Evolutionary conservation across 31 red algal species (phyloP).

Genomic region (Porphyra umbilicalis): DNA sequence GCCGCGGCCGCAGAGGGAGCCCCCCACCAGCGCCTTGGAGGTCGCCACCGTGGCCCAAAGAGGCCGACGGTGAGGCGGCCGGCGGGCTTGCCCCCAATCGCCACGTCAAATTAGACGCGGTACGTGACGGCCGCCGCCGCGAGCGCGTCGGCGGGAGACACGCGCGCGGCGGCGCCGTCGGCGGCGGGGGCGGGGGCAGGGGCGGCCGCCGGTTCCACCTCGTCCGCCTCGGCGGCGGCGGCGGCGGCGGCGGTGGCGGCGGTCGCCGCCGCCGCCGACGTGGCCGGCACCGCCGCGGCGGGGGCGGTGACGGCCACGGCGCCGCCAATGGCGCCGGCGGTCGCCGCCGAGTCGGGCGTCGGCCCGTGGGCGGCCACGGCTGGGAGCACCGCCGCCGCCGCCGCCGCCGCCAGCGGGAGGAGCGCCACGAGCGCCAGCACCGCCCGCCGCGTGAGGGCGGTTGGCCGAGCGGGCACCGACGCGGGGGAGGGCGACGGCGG

Average conservation of each 20-base stretch:
- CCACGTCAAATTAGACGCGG: conserved; percentile 55
- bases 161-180: not conserved
- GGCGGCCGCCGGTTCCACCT: not conserved
- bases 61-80: conserved; percentile 60
- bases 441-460: not conserved
- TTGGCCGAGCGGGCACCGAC: too few relatives aligned
- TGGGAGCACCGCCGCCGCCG: too few relatives aligned
- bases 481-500: not conserved
- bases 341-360: too few relatives aligned
- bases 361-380: too few relatives aligned
- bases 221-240: not conserved
- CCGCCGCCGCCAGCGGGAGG: not conserved
- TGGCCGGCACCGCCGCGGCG: too few relatives aligned
- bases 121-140: conserved; percentile 24
- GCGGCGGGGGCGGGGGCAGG: too few relatives aligned
- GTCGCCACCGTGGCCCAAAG: conserved; percentile 38
- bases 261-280: not conserved
- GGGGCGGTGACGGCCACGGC: not conserved
- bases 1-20: conserved; percentile 24
- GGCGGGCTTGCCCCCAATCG: conserved; percentile 53
- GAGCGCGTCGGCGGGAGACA: conserved; percentile 1
- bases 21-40: conserved; percentile 45
- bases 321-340: not conserved
- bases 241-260: not conserved
- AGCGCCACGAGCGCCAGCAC: not conserved